Evolutionary conservation across 1,284 basidiomycete genomes (phyloP), one percentile per base, ranked within the genome.

Genomic region (Tetrapyrgos nigripes): DNA sequence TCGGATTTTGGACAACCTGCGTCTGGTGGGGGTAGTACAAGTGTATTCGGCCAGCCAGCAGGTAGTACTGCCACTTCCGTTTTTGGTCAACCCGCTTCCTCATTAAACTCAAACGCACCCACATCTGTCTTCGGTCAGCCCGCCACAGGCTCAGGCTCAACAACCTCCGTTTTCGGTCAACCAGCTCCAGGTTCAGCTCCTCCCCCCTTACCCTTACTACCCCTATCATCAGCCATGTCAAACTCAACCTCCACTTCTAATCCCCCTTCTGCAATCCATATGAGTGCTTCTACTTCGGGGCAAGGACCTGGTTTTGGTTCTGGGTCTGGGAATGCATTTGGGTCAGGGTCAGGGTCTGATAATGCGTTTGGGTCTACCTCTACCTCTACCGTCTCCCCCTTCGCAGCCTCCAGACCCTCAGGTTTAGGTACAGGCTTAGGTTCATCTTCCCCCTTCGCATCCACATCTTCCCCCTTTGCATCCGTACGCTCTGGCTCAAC

Each of bases 41-140:
- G 64, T 19, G 68, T 60, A 11, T 78, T 81, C 62, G 76, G 72
- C 35, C 57, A 66, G 51, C 49, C 66, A 24, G 50, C 65, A 11
- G 46, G 62, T 21, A 40, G 40, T 19, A 23, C 54, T 19, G 28
- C 50, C 9, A 45, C 56, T 24, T 23, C 40, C 27, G 33, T 23
- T 51, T 57, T 33, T 48, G 55, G 23, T 5, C 35, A 17, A 27
- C 17, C 28, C n/a, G 14, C 4, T 17, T 23, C 35, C 21, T 21
- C 33, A 23, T 52, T 37, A 28, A 19, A 45, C 21, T 24, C 43
- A 45, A 14, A 33, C 31, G 31, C 31, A 33, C 31, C 31, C 14
- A 33, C 31, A 33, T 48, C 46, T 21, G 46, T 24, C 24, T 52
- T 52, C 19, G 55, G 55, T 5, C 53, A 55, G 29, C 45, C 53